Evolutionary conservation across 1,284 basidiomycete species (phyloP), one percentile per base, ranked within the genome.

Genomic region (Cryptococcus sp.): DNA sequence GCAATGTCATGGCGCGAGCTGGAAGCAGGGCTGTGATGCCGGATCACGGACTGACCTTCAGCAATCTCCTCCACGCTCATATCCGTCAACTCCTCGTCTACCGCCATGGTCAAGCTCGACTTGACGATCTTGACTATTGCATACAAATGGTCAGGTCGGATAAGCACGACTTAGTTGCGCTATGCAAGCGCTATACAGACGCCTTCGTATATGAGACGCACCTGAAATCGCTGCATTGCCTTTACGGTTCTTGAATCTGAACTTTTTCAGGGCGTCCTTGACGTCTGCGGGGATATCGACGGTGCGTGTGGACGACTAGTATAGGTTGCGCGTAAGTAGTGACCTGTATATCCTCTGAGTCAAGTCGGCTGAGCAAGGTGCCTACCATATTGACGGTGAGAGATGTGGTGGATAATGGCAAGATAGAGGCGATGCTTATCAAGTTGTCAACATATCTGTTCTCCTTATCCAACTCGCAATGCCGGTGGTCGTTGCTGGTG

Each of bases 221-320:
- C 79, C 69, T 61, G 91, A 81, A 62, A 93, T 80, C 5, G 89
- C 91, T 23, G 89, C 87, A 68, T 83, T 87, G 29, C 86, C 87
- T 46, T 66, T 69, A 43, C 85, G 81, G 49, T 86, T 85, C 2
- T 85, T 83, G 72, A 93, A 92, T 44, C 91, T 83, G 79, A 94
- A 93, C 74, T 91, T 90, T 70, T 86, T 84, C 46, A 93, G 84
- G 20, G 85, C 81, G 59, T 87, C 84, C 75, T 88, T 89, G 74
- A 93, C 83, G 47, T 82, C 80, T 63, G 86, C 81, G 0, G 89
- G 89, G 67, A 93, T 91, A 70, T 92, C 90, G 62, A 93, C 89
- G 38, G 89, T 91, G 44, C 64, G 55, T 1, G 58, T 55, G n/a
- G 59, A 62, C 63, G 59, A 62, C 63, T 66, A 39, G 26, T 7